A percentile compares a stretch with the other conserved stretches of the same genome.
Evolutionary conservation across 768 basidiomycete species (phyloP).

Genomic region (Trametes maxima): DNA sequence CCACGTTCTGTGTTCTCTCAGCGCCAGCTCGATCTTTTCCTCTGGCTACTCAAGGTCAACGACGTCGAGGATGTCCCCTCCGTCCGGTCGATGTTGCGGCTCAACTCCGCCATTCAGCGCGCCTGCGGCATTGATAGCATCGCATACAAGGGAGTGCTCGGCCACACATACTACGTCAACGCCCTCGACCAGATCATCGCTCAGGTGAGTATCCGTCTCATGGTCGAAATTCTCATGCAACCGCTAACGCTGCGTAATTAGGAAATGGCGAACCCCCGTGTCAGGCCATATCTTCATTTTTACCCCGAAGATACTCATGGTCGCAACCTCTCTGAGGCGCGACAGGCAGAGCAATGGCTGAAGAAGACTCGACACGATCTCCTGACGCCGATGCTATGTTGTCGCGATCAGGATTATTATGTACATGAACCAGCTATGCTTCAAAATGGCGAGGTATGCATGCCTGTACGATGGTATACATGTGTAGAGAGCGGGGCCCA

Average conservation of each 20-base stretch:
- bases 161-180: constrained; percentile 10
- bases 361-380: not conserved
- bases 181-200: constrained; percentile 6
- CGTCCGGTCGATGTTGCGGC: not conserved
- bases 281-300: constrained; percentile 10
- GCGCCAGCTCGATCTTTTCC: constrained; percentile 7
- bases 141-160: not conserved
- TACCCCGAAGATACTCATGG: not conserved
- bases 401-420: no score
- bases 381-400: no score
- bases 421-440: no score
- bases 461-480: no score
- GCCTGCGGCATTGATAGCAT: constrained; percentile 6
- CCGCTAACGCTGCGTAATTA: not conserved
- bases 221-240: not conserved
- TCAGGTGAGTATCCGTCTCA: not conserved
- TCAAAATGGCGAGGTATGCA: no score
- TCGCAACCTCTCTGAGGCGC: not conserved
- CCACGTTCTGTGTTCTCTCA: constrained; percentile 14
- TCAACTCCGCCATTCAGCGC: not conserved
- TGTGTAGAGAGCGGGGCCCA: no score
- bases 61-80: constrained; percentile 2
- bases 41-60: constrained; percentile 1
- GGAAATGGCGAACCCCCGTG: constrained; percentile 21
- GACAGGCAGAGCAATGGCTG: constrained; percentile 10